Evolutionary conservation across 257 asterid genomes (phyloP).

Genomic region (Forsythia viridissima): DNA sequence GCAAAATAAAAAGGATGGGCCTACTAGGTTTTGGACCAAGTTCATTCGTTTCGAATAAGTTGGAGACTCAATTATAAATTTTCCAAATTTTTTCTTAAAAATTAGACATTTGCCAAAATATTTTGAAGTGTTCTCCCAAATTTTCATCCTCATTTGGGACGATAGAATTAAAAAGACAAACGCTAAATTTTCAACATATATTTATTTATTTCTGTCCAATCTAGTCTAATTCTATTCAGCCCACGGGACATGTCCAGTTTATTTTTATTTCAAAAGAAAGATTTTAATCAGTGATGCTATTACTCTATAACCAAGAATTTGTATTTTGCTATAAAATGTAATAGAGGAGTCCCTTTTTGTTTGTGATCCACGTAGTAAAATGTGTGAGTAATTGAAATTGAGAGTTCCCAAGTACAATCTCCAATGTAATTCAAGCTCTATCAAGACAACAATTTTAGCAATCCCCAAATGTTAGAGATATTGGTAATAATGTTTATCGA

Average conservation of each 20-base stretch:
- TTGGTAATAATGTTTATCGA: background rate
- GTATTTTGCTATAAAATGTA: background rate
- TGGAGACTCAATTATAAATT: background rate
- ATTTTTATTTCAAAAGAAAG: too few species aligned
- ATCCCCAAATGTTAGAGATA: background rate
- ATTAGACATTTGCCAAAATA: too few species aligned
- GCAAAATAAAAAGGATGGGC: background rate
- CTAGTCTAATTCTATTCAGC: too few species aligned
- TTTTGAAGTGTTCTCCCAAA: too few species aligned
- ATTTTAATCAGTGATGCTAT: too few species aligned
- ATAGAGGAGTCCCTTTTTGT: background rate
- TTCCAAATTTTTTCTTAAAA: background rate
- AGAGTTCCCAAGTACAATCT: conserved; percentile 21
- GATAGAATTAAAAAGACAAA: too few species aligned
- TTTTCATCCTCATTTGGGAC: too few species aligned
- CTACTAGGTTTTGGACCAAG: too few species aligned
- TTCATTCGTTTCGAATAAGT: background rate
- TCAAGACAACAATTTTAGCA: background rate
- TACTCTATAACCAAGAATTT: too few species aligned
- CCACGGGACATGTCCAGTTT: too few species aligned
- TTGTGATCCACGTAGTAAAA: conserved; percentile 13
- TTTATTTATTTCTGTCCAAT: too few species aligned
- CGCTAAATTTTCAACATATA: too few species aligned
- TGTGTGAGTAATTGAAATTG: conserved; percentile 11
- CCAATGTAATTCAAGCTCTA: conserved; percentile 3